A percentile compares a stretch with the other conserved stretches of the same genome.
Conservation (phyloP, 2,329 filamentous ascomycete species). For the Alternaria ethzedia region DNA sequence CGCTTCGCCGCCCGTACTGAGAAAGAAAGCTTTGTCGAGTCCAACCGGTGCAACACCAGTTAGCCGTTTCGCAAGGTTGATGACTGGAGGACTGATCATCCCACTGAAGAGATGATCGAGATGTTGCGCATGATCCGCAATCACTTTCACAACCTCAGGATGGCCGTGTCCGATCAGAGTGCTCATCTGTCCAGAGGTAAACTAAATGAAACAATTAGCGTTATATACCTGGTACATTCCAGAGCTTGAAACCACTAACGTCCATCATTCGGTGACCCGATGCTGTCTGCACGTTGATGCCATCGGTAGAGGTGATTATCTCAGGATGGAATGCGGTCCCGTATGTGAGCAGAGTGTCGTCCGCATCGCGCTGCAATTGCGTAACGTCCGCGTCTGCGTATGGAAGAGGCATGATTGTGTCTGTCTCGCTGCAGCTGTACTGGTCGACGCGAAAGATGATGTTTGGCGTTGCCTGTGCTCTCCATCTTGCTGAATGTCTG, state of each 20-base stretch:
- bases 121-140: constrained; percentile 32
- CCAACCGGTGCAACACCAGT: constrained; percentile 31
- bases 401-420: constrained; percentile 18
- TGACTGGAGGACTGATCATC: constrained; percentile 46
- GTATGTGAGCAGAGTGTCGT: constrained; percentile 28
- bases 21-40: constrained; percentile 44
- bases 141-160: constrained; percentile 41
- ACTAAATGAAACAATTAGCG: neutral
- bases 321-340: constrained; percentile 37
- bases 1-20: constrained; percentile 44
- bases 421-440: neutral
- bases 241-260: neutral
- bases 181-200: constrained; percentile 15
- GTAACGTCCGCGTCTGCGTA: constrained; percentile 21
- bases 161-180: constrained; percentile 39
- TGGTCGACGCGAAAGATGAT: neutral
- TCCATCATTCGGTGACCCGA: constrained; percentile 43
- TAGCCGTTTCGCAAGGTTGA: constrained; percentile 38
- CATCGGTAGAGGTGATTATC: constrained; percentile 37
- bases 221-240: neutral
- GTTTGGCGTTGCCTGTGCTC: neutral
- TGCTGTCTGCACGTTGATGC: constrained; percentile 38
- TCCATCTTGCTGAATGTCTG: neutral
- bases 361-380: constrained; percentile 29
- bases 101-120: constrained; percentile 46